Conservation (phyloP, 1,284 basidiomycete species). For the Veloporphyrellus conicus region DNA sequence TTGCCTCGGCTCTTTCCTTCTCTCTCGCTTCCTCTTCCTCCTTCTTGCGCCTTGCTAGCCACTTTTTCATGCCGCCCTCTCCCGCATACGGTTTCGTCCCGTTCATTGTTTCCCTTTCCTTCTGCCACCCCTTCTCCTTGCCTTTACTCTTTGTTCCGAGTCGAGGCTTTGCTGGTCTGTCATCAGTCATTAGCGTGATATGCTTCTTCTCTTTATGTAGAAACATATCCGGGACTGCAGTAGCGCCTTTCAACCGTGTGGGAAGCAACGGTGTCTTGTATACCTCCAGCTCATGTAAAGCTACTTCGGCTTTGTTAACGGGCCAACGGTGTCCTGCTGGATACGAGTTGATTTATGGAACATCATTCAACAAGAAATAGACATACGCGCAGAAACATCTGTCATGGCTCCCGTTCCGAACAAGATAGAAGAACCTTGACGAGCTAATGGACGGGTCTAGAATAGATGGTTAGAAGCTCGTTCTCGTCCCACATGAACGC, state of each 20-base stretch:
- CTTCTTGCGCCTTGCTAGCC: slow-evolving; percentile 51
- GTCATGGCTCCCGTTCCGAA: slow-evolving; percentile 40
- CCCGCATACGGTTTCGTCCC: slow-evolving; percentile 69
- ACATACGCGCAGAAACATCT: slow-evolving; percentile 32
- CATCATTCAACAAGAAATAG: slow-evolving; percentile 6
- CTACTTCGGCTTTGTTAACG: slow-evolving; percentile 55
- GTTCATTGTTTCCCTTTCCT: slow-evolving; percentile 36
- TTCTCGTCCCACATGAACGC: not conserved
- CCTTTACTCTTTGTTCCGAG: slow-evolving; percentile 31
- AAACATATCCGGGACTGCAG: slow-evolving; percentile 59
- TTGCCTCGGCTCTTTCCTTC: slow-evolving; percentile 31
- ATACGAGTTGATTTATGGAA: slow-evolving; percentile 9
- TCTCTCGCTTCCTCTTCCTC: slow-evolving; percentile 35
- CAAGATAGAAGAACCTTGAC: slow-evolving; percentile 50
- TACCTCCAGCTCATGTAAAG: slow-evolving; percentile 63
- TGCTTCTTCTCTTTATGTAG: slow-evolving; percentile 50
- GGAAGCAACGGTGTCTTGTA: slow-evolving; percentile 74
- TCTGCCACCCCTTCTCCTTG: slow-evolving; percentile 33
- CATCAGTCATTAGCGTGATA: slow-evolving; percentile 58
- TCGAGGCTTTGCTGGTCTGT: slow-evolving; percentile 36
- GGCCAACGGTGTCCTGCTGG: slow-evolving; percentile 34
- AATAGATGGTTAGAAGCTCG: slow-evolving; percentile 6
- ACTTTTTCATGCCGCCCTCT: slow-evolving; percentile 68
- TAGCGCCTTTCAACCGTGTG: slow-evolving; percentile 54
- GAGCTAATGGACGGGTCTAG: slow-evolving; percentile 45